These are phyloP conservation scores for Phialophora tarda DNA, from an alignment of 2,329 filamentous ascomycete species.

Conservation along the genomic window DNA sequence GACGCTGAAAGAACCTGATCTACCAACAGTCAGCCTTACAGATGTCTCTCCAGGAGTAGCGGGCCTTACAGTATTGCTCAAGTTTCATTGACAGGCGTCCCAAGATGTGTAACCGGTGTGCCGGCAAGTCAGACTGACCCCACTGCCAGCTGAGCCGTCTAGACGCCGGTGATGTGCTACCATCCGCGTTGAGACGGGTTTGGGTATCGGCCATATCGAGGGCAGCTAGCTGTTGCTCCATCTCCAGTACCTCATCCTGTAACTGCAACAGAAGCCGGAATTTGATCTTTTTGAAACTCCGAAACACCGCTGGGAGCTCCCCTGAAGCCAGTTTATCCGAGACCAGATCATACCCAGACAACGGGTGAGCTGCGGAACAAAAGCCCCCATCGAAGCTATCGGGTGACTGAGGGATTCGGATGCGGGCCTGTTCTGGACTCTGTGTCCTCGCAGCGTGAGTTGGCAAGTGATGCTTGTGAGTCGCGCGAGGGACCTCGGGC, in stretches of 20 bases:
- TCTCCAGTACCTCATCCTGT: conserved; percentile 80
- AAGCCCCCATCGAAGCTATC: conserved; percentile 16
- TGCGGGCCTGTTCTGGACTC: conserved; percentile 21
- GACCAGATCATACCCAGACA: conserved; percentile 62
- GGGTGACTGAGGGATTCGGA: conserved; percentile 5
- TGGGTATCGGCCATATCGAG: conserved; percentile 61
- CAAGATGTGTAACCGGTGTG: conserved; percentile 60
- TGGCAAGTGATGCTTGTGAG: conserved; percentile 18
- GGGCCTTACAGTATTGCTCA: conserved; percentile 64
- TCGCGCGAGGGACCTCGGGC: conserved; percentile 31
- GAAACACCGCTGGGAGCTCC: conserved; percentile 68
- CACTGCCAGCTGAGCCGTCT: conserved; percentile 52
- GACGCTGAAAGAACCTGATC: conserved; percentile 42
- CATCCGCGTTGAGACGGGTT: conserved; percentile 43
- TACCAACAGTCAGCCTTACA: conserved; percentile 22
- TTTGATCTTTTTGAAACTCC: conserved; percentile 80
- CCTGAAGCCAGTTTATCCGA: conserved; percentile 59
- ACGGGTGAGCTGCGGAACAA: background rate
- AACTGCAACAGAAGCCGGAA: conserved; percentile 81
- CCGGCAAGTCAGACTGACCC: conserved; percentile 60
- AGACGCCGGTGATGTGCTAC: conserved; percentile 48
- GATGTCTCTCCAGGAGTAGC: background rate
- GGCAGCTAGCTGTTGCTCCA: conserved; percentile 76
- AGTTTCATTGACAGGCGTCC: conserved; percentile 63
- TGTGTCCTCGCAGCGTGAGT: conserved; percentile 14